These are phyloP conservation scores for Protea cynaroides DNA, from an alignment of 164 flowering plant genomes.

Conservation along the genomic window DNA sequence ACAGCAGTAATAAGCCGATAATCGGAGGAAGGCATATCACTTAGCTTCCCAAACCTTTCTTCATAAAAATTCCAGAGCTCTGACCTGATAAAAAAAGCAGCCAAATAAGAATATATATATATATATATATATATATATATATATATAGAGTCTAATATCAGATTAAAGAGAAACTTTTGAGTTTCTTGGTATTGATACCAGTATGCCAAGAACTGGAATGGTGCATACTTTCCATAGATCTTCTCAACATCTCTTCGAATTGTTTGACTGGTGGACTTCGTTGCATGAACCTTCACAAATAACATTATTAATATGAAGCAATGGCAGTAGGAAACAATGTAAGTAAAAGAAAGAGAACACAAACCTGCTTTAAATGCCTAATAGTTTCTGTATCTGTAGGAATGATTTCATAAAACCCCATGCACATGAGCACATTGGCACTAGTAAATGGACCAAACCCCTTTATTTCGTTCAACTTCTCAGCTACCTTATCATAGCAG, in stretches of 20 bases:
- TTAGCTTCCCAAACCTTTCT: constrained; percentile 44
- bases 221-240: constrained; percentile 46
- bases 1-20: constrained; percentile 44
- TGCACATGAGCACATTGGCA: constrained; percentile 55
- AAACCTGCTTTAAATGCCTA: constrained; percentile 55
- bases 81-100: constrained; percentile 31
- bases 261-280: constrained; percentile 23
- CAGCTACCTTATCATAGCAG: constrained; percentile 22
- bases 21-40: constrained; percentile 38
- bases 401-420: constrained; percentile 59
- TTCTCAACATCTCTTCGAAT: constrained; percentile 29
- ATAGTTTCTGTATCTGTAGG: constrained; percentile 58
- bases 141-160: background rate
- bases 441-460: constrained; percentile 60
- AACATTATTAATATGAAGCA: background rate
- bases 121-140: background rate
- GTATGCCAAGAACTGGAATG: constrained; percentile 55
- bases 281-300: constrained; percentile 44
- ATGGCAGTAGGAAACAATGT: background rate
- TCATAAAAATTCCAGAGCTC: constrained; percentile 58
- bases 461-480: constrained; percentile 32
- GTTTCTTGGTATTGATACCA: constrained; percentile 26
- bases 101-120: background rate
- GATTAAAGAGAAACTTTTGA: background rate
- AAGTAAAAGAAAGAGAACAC: background rate